Conservation (phyloP, 371 early-diverging fungal genomes). For the Mortierella sp. region DNA sequence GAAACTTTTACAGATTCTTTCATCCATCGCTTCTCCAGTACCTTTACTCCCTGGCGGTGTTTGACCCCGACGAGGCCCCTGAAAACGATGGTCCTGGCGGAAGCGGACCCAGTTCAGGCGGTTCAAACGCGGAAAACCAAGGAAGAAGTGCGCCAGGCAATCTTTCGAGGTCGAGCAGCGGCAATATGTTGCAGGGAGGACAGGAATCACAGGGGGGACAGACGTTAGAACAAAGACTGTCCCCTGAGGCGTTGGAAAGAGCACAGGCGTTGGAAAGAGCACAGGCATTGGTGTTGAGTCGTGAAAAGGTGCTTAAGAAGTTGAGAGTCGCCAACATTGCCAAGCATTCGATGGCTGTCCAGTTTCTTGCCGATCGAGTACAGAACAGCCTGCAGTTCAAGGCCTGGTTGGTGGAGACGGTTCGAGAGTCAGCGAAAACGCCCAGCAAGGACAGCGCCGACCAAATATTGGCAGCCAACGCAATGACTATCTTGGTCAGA, state of each 20-base stretch:
- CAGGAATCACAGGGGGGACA: too few species aligned
- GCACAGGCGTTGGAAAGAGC: too few species aligned
- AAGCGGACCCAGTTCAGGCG: too few species aligned
- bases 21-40: neutral
- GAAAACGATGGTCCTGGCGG: too few species aligned
- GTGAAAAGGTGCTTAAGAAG: neutral
- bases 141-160: too few species aligned
- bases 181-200: too few species aligned
- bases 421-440: neutral
- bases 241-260: too few species aligned
- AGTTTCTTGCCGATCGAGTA: neutral
- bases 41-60: neutral
- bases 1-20: neutral
- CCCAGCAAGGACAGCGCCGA: neutral
- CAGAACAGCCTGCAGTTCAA: neutral
- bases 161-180: too few species aligned
- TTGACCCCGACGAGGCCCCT: neutral
- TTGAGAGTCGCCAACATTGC: neutral
- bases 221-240: too few species aligned
- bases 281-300: too few species aligned
- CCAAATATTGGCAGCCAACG: neutral
- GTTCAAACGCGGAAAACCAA: neutral
- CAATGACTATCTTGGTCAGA: conserved; percentile 5
- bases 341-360: neutral
- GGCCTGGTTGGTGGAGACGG: neutral